Conservation (phyloP, 306 rosid species). For the Trifolium subterraneum region DNA sequence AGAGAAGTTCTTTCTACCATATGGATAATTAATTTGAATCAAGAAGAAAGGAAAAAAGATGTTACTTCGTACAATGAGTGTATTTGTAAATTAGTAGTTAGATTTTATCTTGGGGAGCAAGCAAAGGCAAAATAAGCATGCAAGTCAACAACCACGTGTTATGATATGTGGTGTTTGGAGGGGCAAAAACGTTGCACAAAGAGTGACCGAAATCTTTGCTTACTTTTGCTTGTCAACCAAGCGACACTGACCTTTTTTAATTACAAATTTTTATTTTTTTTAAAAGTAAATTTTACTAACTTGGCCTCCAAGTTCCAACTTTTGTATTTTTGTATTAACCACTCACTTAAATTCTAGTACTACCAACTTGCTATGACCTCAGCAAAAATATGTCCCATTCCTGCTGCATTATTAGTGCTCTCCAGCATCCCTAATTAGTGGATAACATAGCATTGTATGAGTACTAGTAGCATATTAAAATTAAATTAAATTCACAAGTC, state of each 20-base stretch:
- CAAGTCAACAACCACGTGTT: conserved; percentile 46
- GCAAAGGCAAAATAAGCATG: conserved; percentile 54
- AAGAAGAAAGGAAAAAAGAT: no score
- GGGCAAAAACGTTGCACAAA: conserved; percentile 1
- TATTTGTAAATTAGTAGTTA: conserved; percentile 39
- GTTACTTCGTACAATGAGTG: conserved; percentile 36
- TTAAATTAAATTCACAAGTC: conserved; percentile 33
- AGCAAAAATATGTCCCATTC: conserved; percentile 33
- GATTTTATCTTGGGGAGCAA: conserved; percentile 58
- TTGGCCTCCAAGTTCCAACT: not conserved
- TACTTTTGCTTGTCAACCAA: conserved; percentile 61
- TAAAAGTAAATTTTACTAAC: not conserved
- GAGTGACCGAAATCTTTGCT: conserved; percentile 26
- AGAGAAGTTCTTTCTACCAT: no score
- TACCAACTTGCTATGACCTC: conserved; percentile 31
- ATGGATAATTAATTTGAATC: no score
- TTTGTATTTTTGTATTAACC: conserved; percentile 19
- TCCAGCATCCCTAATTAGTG: conserved; percentile 12
- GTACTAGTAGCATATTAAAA: not conserved
- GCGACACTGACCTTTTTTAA: conserved; percentile 40
- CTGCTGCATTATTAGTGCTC: conserved; percentile 7
- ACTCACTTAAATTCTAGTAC: conserved; percentile 17
- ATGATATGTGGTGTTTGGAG: conserved; percentile 33
- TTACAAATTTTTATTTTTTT: not conserved
- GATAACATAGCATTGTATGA: not conserved